Percentiles rank a stretch among this genome's conserved stretches.
These are phyloP conservation scores for Jacaranda mimosifolia DNA, from an alignment of 257 asterid species.

Conservation along the genomic window DNA sequence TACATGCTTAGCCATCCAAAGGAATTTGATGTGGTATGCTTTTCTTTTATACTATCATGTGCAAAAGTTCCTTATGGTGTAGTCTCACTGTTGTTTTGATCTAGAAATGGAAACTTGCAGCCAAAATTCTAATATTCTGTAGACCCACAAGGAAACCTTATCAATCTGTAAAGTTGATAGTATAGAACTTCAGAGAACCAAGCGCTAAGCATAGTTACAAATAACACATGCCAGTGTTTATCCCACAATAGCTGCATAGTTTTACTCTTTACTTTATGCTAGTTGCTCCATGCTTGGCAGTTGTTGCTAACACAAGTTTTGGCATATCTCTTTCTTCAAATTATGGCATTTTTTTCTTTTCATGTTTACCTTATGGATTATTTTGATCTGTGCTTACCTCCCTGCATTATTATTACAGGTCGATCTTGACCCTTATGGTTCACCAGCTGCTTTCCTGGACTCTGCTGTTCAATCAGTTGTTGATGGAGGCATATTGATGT, in stretches of 20 bases:
- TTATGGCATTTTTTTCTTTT: neutral
- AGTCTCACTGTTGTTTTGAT: no score
- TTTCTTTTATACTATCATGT: neutral
- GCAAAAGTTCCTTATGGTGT: neutral
- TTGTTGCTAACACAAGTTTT: neutral
- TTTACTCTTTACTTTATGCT: neutral
- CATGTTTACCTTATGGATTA: neutral
- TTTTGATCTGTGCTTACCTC: neutral
- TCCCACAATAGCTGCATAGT: neutral
- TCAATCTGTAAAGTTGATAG: neutral
- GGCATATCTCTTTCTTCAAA: neutral
- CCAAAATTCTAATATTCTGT: neutral
- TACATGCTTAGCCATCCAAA: slow-evolving; percentile 75
- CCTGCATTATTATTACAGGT: slow-evolving; percentile 46
- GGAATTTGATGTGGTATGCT: slow-evolving; percentile 73
- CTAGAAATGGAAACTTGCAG: no score
- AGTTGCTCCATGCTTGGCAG: neutral
- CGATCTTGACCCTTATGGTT: slow-evolving; percentile 81
- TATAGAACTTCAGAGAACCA: neutral
- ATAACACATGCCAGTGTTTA: neutral
- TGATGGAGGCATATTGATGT: slow-evolving; percentile 74
- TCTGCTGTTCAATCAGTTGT: slow-evolving; percentile 71
- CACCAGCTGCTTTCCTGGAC: slow-evolving; percentile 77
- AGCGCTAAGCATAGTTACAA: neutral
- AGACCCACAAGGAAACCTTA: neutral